These are phyloP conservation scores for Candida fluviatilis DNA, from an alignment of 805 yeast genomes.

Conservation along the genomic window DNA sequence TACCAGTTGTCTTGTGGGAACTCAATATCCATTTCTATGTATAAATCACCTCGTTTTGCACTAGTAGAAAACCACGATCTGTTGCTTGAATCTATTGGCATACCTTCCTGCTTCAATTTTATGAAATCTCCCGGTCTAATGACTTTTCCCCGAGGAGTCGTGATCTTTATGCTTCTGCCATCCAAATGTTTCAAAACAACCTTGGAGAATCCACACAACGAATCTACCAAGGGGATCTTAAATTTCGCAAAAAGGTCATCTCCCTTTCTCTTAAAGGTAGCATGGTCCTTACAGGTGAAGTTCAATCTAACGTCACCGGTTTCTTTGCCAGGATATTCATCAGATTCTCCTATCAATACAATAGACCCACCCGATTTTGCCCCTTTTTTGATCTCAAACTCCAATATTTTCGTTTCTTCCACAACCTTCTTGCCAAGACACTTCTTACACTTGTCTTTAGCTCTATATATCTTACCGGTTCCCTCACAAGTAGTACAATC, in stretches of 20 bases:
- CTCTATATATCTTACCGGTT: constrained; percentile 52
- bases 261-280: constrained; percentile 51
- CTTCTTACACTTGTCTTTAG: constrained; percentile 71
- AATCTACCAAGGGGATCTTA: constrained; percentile 67
- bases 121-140: constrained; percentile 71
- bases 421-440: constrained; percentile 64
- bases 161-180: constrained; percentile 63
- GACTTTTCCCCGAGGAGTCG: constrained; percentile 75
- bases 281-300: constrained; percentile 48
- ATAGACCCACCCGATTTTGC: constrained; percentile 58
- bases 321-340: constrained; percentile 64
- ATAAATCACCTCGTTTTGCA: constrained; percentile 59
- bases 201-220: constrained; percentile 77
- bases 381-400: constrained; percentile 75
- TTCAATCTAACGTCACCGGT: constrained; percentile 77
- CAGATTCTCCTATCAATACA: constrained; percentile 65
- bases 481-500: constrained; percentile 72
- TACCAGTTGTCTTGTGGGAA: constrained; percentile 88
- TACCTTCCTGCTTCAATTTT: constrained; percentile 69
- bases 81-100: constrained; percentile 56
- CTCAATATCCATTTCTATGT: constrained; percentile 63
- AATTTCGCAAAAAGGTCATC: constrained; percentile 61
- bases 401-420: constrained; percentile 67
- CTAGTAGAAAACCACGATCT: constrained; percentile 26
- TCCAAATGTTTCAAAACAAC: constrained; percentile 71